A percentile compares a stretch with the other conserved stretches of the same genome.
Evolutionary conservation across 225 moss, liverwort and hornwort genomes (phyloP).

Genomic region (Marchantia paleacea): DNA sequence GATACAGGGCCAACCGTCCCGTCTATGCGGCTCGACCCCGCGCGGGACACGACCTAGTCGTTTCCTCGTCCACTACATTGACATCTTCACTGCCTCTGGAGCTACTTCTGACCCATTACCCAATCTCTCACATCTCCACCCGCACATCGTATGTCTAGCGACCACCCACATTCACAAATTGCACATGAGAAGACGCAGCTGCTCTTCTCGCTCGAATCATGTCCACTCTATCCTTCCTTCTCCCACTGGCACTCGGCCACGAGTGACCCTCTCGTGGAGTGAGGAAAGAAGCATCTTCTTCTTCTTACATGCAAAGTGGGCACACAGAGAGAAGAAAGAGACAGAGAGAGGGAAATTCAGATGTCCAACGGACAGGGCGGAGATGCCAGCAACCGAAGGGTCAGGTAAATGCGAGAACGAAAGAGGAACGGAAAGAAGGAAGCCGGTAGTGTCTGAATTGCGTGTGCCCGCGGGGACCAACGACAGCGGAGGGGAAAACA

Average conservation of each 20-base stretch:
- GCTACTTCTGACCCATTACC: neutral
- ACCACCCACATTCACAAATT: neutral
- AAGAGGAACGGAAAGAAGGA: neutral
- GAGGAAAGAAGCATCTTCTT: neutral
- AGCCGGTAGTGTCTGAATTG: neutral
- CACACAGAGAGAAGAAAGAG: neutral
- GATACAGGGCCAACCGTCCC: slow-evolving; percentile 3
- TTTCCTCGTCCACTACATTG: neutral
- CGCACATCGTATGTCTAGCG: neutral
- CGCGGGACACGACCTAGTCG: neutral
- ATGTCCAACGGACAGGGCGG: neutral
- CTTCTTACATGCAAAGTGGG: neutral
- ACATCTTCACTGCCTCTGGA: neutral
- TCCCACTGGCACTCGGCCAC: too few relatives aligned
- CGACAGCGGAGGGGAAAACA: neutral
- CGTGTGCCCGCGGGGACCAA: neutral
- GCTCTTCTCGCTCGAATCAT: neutral
- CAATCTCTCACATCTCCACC: slow-evolving; percentile 3
- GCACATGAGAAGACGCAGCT: neutral
- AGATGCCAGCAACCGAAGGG: neutral
- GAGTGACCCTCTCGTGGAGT: neutral
- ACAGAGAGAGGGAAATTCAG: neutral
- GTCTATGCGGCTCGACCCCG: neutral
- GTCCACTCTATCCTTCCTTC: neutral
- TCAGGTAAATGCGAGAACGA: neutral